Percentiles rank a stretch among this genome's conserved stretches.
Evolutionary conservation across 495 filamentous ascomycete species (phyloP).

Genomic region (Daldinia grandis): DNA sequence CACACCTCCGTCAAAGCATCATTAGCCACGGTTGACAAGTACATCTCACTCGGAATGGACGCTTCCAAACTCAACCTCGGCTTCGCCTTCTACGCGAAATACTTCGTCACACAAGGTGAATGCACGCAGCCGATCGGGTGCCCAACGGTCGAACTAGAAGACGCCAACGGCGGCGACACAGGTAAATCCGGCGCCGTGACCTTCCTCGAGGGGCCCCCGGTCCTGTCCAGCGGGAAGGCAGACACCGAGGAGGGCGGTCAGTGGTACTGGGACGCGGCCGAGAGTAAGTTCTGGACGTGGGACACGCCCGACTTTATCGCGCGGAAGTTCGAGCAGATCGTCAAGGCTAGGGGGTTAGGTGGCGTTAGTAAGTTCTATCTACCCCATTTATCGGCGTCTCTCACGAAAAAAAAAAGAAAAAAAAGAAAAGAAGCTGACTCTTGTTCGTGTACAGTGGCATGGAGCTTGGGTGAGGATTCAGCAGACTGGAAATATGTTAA

Average conservation of each 20-base stretch:
- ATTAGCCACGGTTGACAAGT: constrained; percentile 60
- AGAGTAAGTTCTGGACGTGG: constrained; percentile 72
- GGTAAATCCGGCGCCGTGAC: constrained; percentile 65
- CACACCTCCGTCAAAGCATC: constrained; percentile 63
- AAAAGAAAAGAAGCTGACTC: constrained; percentile 18
- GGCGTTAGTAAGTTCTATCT: constrained; percentile 57
- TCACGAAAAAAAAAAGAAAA: not conserved
- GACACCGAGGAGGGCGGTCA: constrained; percentile 64
- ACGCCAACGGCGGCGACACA: constrained; percentile 64
- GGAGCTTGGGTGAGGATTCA: constrained; percentile 71
- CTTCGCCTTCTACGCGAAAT: constrained; percentile 73
- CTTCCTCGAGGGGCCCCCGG: constrained; percentile 48
- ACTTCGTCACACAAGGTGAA: constrained; percentile 61
- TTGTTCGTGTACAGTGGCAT: constrained; percentile 49
- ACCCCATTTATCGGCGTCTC: not conserved
- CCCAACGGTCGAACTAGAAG: constrained; percentile 62
- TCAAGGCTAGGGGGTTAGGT: constrained; percentile 63
- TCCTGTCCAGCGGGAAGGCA: constrained; percentile 49
- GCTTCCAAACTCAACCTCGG: constrained; percentile 69
- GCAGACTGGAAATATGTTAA: constrained; percentile 61
- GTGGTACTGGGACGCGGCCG: constrained; percentile 66
- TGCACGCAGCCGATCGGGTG: constrained; percentile 64
- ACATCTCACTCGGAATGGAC: constrained; percentile 62
- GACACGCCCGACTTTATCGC: constrained; percentile 66
- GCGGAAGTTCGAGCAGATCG: constrained; percentile 68